Evolutionary conservation across 148 eudicot species (phyloP).

Genomic region (Vaccinium darrowii): DNA sequence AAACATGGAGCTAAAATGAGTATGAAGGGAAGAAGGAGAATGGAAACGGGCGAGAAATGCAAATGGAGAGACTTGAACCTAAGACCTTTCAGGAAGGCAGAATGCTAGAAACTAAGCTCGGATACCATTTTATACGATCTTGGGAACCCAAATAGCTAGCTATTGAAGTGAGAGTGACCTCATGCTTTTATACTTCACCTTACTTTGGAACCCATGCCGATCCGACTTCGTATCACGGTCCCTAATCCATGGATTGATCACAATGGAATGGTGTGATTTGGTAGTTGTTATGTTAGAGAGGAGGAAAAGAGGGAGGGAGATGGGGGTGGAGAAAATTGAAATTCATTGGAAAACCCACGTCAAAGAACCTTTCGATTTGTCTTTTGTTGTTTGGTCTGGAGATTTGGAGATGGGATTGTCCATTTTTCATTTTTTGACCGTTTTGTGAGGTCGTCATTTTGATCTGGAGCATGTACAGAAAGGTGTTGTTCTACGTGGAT

Average conservation of each 20-base stretch:
- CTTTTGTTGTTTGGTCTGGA: not conserved
- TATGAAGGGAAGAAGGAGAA: not conserved
- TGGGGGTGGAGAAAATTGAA: not conserved
- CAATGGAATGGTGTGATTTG: not conserved
- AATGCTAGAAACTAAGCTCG: not conserved
- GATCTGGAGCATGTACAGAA: not conserved
- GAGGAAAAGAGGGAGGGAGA: not conserved
- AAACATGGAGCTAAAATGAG: not conserved
- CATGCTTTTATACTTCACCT: not conserved
- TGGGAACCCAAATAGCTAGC: not conserved
- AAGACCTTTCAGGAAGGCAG: not conserved
- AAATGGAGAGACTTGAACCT: not conserved
- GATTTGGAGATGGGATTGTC: not conserved
- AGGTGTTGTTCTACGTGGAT: not conserved
- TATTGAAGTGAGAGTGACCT: not conserved
- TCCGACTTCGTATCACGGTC: not conserved
- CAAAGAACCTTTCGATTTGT: not conserved
- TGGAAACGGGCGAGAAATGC: not conserved
- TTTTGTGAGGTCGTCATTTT: not conserved
- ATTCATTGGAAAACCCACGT: not conserved
- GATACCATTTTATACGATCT: not conserved
- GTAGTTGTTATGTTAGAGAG: not conserved
- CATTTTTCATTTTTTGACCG: not conserved
- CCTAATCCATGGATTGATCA: not conserved
- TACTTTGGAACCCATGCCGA: not conserved